Conservation (phyloP, 805 yeast genomes). For the Brettanomyces nanus region DNA sequence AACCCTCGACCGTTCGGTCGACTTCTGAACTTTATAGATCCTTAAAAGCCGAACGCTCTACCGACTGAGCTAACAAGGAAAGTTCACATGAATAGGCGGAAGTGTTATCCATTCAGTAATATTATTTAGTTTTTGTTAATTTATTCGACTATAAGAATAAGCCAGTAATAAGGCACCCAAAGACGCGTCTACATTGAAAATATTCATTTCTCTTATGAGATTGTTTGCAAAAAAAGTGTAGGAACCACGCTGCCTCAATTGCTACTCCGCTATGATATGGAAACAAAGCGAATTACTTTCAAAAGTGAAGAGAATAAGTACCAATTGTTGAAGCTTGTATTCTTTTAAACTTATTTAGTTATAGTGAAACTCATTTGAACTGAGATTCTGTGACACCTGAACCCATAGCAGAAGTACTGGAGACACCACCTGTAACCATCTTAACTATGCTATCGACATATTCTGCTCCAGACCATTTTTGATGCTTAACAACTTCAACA, state of each 20-base stretch:
- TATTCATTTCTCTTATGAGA: too few relatives aligned
- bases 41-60: slow-evolving; percentile 63
- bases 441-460: slow-evolving; percentile 86
- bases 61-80: slow-evolving; percentile 58
- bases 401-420: slow-evolving; percentile 97
- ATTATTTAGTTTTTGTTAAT: too few relatives aligned
- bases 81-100: too few relatives aligned
- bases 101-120: too few relatives aligned
- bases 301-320: too few relatives aligned
- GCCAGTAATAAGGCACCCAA: too few relatives aligned
- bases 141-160: too few relatives aligned
- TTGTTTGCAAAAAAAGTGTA: too few relatives aligned
- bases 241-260: slow-evolving; percentile 41
- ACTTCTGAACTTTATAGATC: slow-evolving; percentile 22
- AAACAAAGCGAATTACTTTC: slow-evolving; percentile 29
- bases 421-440: slow-evolving; percentile 88
- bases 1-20: slow-evolving; percentile 55
- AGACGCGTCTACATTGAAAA: too few relatives aligned
- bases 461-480: slow-evolving; percentile 98
- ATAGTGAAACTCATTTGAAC: slow-evolving; percentile 41
- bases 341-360: neutral
- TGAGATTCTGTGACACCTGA: slow-evolving; percentile 97
- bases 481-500: slow-evolving; percentile 95
- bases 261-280: slow-evolving; percentile 35
- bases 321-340: too few relatives aligned